phyloP scores from a whole-genome alignment of 2,329 filamentous ascomycete genomes.

The Xylaria multiplex region DNA sequence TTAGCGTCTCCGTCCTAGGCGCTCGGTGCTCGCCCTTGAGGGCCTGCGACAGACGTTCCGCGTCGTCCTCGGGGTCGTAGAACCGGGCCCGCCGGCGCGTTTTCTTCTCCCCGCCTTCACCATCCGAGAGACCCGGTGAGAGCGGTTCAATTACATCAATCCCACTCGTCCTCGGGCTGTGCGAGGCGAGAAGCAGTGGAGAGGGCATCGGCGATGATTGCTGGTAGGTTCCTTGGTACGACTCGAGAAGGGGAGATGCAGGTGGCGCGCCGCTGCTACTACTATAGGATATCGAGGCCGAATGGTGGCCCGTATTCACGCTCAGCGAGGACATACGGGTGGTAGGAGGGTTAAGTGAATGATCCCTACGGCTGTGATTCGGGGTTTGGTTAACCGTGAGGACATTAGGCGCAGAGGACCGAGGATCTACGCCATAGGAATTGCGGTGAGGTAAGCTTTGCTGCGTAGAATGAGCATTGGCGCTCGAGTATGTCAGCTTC shows the following conservation, averaged over 20 bases:
- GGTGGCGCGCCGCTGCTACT: constrained; percentile 61
- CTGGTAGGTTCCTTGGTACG: constrained; percentile 94
- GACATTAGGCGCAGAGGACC: constrained; percentile 53
- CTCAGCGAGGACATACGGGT: constrained; percentile 63
- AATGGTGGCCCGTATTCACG: constrained; percentile 59
- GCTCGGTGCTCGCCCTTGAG: constrained; percentile 71
- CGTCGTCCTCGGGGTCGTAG: constrained; percentile 85
- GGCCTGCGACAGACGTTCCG: constrained; percentile 77
- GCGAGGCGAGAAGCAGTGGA: constrained; percentile 69
- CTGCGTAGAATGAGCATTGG: constrained; percentile 34
- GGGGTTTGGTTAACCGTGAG: constrained; percentile 55
- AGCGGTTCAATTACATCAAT: constrained; percentile 58
- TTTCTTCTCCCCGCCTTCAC: constrained; percentile 57
- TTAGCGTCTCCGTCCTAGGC: constrained; percentile 75
- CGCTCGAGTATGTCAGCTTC: constrained; percentile 48
- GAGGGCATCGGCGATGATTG: constrained; percentile 95
- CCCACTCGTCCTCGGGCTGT: constrained; percentile 55
- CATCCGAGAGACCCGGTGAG: constrained; percentile 63
- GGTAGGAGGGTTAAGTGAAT: constrained; percentile 61
- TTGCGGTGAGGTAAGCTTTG: constrained; percentile 46
- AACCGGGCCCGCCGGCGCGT: constrained; percentile 73
- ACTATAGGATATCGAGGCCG: constrained; percentile 57
- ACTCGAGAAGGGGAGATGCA: constrained; percentile 85
- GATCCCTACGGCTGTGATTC: constrained; percentile 49
- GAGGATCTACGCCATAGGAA: constrained; percentile 52